Evolutionary conservation across 495 filamentous ascomycete genomes (phyloP).

Genomic region (Xylaria telfairii): DNA sequence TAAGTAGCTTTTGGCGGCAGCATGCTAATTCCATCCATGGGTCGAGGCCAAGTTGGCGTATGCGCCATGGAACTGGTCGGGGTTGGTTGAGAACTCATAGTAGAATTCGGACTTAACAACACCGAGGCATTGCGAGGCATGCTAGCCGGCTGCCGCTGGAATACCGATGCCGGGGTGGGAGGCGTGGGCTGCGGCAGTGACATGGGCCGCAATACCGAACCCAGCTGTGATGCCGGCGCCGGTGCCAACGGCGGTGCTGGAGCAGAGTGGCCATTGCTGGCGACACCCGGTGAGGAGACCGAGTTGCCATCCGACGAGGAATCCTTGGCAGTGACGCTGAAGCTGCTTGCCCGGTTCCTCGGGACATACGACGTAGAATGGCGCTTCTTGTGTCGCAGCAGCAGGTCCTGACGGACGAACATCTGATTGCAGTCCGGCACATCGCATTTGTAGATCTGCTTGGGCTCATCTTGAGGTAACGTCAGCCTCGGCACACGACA

Average conservation of each 20-base stretch:
- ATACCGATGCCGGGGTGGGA: constrained; percentile 31
- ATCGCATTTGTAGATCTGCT: constrained; percentile 94
- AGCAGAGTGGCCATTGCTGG: constrained; percentile 32
- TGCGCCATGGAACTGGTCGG: constrained; percentile 34
- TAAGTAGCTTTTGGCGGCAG: constrained; percentile 53
- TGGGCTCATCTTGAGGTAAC: constrained; percentile 81
- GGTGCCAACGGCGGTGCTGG: constrained; percentile 30
- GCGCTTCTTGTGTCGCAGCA: constrained; percentile 87
- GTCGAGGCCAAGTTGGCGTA: constrained; percentile 39
- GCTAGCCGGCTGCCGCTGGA: constrained; percentile 41
- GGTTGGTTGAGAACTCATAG: constrained; percentile 34
- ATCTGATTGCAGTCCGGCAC: constrained; percentile 84
- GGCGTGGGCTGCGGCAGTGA: constrained; percentile 27
- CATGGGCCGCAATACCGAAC: constrained; percentile 28
- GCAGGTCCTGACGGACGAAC: constrained; percentile 93
- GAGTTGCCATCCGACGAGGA: constrained; percentile 36
- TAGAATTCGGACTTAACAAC: constrained; percentile 51
- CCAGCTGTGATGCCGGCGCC: constrained; percentile 30
- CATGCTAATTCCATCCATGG: constrained; percentile 50
- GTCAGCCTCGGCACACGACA: constrained; percentile 62
- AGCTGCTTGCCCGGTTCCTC: constrained; percentile 83
- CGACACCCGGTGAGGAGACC: constrained; percentile 37
- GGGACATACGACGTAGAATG: constrained; percentile 92
- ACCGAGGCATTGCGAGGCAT: constrained; percentile 57
- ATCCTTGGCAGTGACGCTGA: constrained; percentile 57